phyloP scores from a whole-genome alignment of 169 alveolate genomes.

The Plasmodium knowlesi region DNA sequence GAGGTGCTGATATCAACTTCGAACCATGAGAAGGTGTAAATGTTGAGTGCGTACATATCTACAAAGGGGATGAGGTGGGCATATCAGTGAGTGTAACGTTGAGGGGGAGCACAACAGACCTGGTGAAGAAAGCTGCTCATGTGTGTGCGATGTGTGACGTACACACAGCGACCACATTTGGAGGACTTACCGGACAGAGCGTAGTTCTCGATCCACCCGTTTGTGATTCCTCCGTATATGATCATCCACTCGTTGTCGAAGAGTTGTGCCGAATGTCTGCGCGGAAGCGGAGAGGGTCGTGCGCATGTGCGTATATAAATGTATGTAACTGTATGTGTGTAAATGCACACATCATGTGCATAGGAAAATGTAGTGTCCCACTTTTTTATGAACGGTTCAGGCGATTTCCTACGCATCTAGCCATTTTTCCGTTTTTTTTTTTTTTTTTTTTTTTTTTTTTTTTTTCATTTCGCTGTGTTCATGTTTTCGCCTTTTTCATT shows the following conservation, averaged over 20 bases:
- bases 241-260: conserved; percentile 75
- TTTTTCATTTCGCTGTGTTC: not conserved
- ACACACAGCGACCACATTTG: not conserved
- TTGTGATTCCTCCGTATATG: conserved; percentile 71
- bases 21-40: conserved; percentile 64
- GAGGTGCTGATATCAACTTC: conserved; percentile 71
- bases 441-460: not conserved
- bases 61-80: not conserved
- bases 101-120: not conserved
- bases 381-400: conserved; percentile 9
- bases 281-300: not conserved
- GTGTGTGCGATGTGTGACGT: too few relatives aligned
- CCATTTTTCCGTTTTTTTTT: not conserved
- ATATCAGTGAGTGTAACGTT: not conserved
- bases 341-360: too few relatives aligned
- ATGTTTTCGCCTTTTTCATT: not conserved
- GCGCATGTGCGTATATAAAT: conserved; percentile 10
- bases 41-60: conserved; percentile 74
- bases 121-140: not conserved
- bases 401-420: conserved; percentile 5
- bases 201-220: conserved; percentile 74
- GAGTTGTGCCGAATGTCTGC: conserved; percentile 62
- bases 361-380: not conserved
- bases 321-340: too few relatives aligned
- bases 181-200: conserved; percentile 61